These are phyloP conservation scores for Drosera spatulata DNA, from an alignment of 179 eudicot species.

Conservation along the genomic window DNA sequence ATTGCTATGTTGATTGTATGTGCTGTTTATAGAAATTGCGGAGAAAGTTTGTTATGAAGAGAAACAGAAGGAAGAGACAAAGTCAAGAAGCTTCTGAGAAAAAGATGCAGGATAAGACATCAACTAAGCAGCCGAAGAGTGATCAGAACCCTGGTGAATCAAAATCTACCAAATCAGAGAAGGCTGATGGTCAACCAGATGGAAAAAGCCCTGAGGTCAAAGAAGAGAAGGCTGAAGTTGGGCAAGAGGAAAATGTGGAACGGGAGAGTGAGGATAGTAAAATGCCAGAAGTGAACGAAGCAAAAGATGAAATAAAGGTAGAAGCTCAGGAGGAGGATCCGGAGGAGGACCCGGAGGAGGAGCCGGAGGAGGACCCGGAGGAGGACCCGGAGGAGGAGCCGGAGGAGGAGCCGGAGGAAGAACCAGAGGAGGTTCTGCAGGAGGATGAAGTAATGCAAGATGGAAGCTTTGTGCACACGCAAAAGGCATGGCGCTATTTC, in stretches of 20 bases:
- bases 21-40: slow-evolving; percentile 53
- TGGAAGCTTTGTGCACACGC: slow-evolving; percentile 24
- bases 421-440: slow-evolving; percentile 41
- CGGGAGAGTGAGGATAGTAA: slow-evolving; percentile 9
- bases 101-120: slow-evolving; percentile 30
- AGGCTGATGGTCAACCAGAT: slow-evolving; percentile 26
- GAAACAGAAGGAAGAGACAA: slow-evolving; percentile 69
- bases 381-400: no score
- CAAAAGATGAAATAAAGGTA: slow-evolving; percentile 18
- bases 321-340: slow-evolving; percentile 27
- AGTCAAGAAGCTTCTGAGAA: slow-evolving; percentile 50
- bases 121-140: slow-evolving; percentile 52
- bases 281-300: slow-evolving; percentile 8
- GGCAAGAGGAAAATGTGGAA: slow-evolving; percentile 5
- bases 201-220: slow-evolving; percentile 21
- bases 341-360: no score
- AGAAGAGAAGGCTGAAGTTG: slow-evolving; percentile 20
- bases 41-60: slow-evolving; percentile 44
- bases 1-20: slow-evolving; percentile 2
- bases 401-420: no score
- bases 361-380: no score
- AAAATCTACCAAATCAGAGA: slow-evolving; percentile 28
- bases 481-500: slow-evolving; percentile 33
- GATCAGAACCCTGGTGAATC: slow-evolving; percentile 24
- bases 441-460: slow-evolving; percentile 50